Percentiles rank a stretch among this genome's conserved stretches.
Evolutionary conservation across 2,329 filamentous ascomycete genomes (phyloP).

Genomic region (Fusarium camptoceras): DNA sequence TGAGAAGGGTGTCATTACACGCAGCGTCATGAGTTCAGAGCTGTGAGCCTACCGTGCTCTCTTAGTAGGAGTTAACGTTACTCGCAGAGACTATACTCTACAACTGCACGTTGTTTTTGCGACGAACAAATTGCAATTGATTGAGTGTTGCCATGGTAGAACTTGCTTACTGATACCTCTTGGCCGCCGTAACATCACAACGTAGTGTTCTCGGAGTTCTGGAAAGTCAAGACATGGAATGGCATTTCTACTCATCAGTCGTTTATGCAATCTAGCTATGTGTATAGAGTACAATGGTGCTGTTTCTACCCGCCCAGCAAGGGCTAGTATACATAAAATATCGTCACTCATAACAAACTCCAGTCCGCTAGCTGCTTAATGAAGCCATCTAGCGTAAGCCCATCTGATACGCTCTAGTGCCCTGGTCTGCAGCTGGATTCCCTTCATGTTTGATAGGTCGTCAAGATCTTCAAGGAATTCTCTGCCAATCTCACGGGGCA

Average conservation of each 20-base stretch:
- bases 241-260: constrained; percentile 16
- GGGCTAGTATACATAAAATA: constrained; percentile 31
- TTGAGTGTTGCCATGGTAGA: not conserved
- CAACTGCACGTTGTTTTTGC: not conserved
- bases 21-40: not conserved
- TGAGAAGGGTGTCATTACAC: not conserved
- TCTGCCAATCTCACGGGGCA: constrained; percentile 79
- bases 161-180: not conserved
- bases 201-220: not conserved
- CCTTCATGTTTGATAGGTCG: constrained; percentile 85
- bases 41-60: not conserved
- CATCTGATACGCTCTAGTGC: constrained; percentile 88
- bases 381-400: constrained; percentile 83
- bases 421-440: constrained; percentile 80
- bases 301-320: constrained; percentile 21
- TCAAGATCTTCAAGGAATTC: constrained; percentile 91
- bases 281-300: constrained; percentile 20
- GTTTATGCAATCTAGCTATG: constrained; percentile 37
- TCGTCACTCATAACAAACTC: not conserved
- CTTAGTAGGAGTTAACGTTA: not conserved
- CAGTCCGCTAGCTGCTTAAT: constrained; percentile 39
- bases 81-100: not conserved
- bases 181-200: not conserved
- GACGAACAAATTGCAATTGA: not conserved
- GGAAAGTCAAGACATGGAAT: not conserved